Evolutionary conservation across 352 stramenopile genomes (phyloP), one percentile per base, ranked within the genome.

Genomic region (Phytophthora aleatoria): DNA sequence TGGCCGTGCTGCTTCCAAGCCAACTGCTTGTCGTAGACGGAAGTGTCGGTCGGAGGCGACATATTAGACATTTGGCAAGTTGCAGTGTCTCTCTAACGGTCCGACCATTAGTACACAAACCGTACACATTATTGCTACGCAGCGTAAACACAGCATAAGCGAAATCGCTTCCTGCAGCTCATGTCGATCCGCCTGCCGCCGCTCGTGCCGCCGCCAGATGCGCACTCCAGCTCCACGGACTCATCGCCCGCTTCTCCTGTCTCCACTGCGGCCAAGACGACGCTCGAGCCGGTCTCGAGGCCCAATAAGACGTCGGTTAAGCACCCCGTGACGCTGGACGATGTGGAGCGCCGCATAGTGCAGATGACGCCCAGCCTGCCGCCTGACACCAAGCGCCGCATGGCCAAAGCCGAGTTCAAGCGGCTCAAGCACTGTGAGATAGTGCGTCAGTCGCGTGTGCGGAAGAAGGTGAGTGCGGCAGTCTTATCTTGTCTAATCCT

Each of bases 361-460:
- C 67, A 74, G 30, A 67, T 80, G 24, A 72, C 79, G 50, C 70
- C 70, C 3, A 61, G 79, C 9, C 12, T 90, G 53, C 71, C 80
- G 11, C 42, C 73, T 1, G 81, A 86, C 16, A 48, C 69, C 8
- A 79, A 76, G 59, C 73, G 71, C 13, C 81, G 81, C 24, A 71
- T 90, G 71, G 78, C 74, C 39, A 84, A 89, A 48, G 81, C 84
- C 44, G 84, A 92, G 60, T 73, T 89, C 53, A 85, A 83, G 56
- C 81, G 84, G 16, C 80, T 92, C 30, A 90, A 89, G 60, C 84
- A 92, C 67, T 90, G 79, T 65, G 84, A 91, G 72, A 91, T 74
- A 2, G 84, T 92, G 68, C 81, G 84, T 12, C 81, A 92, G 74
- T 91, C 81, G 27, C 84, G 84, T 43, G 76, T 87, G n/a, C 78